A percentile compares a stretch with the other conserved stretches of the same genome.
These are phyloP conservation scores for Climacium dendroides DNA, from an alignment of 225 moss, liverwort and hornwort genomes.

Conservation along the genomic window DNA sequence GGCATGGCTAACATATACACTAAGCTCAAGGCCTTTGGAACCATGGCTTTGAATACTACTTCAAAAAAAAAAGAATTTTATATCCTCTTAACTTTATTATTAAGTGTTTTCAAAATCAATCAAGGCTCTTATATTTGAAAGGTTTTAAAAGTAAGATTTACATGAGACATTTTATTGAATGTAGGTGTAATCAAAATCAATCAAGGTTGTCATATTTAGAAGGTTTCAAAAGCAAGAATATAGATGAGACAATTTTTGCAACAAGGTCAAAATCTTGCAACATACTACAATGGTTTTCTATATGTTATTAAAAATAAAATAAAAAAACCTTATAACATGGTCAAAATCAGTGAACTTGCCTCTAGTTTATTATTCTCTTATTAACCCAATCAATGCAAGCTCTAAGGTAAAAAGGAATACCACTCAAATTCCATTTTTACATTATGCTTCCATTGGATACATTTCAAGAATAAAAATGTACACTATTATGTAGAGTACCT, in stretches of 20 bases:
- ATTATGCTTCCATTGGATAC: not conserved
- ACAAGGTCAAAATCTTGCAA: too few species aligned
- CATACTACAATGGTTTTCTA: too few species aligned
- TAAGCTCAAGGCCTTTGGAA: not conserved
- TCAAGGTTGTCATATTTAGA: too few species aligned
- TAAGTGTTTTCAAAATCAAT: not conserved
- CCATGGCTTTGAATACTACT: not conserved
- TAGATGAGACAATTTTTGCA: too few species aligned
- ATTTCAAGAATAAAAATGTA: not conserved
- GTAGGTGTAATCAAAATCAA: too few species aligned
- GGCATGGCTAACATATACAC: not conserved
- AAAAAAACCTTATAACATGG: too few species aligned
- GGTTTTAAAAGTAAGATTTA: not conserved
- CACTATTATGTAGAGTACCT: fast-evolving
- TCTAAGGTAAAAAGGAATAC: not conserved
- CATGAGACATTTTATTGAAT: not conserved
- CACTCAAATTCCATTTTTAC: not conserved
- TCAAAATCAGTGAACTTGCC: not conserved
- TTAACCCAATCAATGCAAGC: not conserved
- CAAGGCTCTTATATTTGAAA: not conserved
- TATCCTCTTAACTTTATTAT: not conserved
- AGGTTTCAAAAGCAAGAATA: not conserved
- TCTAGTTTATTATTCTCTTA: not conserved
- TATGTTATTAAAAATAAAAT: too few species aligned
- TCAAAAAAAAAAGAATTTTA: not conserved